Conservation (phyloP, 768 basidiomycete species). For the Calocera cornea region DNA sequence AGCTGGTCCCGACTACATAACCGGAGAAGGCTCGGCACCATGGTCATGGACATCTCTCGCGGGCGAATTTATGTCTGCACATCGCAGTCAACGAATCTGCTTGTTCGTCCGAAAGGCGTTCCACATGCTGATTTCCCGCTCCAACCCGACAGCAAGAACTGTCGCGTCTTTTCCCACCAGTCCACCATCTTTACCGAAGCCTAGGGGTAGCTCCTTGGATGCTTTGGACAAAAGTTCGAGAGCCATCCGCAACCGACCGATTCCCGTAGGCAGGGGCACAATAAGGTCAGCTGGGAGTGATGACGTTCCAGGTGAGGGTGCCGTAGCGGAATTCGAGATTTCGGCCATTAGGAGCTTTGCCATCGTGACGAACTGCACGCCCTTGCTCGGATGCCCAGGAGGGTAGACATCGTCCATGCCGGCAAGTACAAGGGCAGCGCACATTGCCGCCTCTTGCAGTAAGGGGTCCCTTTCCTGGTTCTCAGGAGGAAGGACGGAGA, state of each 20-base stretch:
- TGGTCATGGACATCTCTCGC: neutral
- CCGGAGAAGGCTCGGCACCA: neutral
- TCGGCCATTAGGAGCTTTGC: slow-evolving; percentile 10
- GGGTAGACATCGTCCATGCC: slow-evolving; percentile 5
- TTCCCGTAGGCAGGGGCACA: neutral
- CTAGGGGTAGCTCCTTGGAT: neutral
- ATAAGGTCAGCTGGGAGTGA: neutral
- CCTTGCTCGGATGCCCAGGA: slow-evolving; percentile 10
- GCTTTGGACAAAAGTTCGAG: neutral
- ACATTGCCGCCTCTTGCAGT: slow-evolving; percentile 36
- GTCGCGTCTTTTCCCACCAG: neutral
- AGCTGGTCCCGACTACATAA: too few relatives aligned
- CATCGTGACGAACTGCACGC: slow-evolving; percentile 7
- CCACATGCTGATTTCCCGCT: slow-evolving; percentile 3
- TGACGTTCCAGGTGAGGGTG: neutral
- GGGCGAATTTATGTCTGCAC: neutral
- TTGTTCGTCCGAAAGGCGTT: neutral
- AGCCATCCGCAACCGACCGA: neutral
- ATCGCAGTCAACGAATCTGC: neutral
- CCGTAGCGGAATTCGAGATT: neutral
- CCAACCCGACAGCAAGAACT: neutral
- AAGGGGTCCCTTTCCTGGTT: slow-evolving; percentile 28
- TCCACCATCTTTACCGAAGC: neutral
- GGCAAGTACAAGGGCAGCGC: slow-evolving; percentile 33
- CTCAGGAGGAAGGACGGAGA: slow-evolving; percentile 25